These are phyloP conservation scores for Mycena leptocephala DNA, from an alignment of 768 basidiomycete species.

Conservation along the genomic window DNA sequence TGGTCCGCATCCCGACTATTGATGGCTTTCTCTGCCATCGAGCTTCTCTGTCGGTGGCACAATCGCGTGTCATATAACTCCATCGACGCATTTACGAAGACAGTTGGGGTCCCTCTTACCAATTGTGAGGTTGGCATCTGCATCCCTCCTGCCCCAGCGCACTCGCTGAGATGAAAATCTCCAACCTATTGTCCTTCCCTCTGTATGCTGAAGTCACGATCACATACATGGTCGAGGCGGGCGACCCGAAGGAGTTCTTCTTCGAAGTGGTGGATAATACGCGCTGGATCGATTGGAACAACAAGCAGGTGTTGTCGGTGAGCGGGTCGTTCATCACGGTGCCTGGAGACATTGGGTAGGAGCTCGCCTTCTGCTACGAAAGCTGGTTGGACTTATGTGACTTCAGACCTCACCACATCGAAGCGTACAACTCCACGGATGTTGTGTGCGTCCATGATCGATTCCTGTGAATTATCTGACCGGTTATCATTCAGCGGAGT, in stretches of 20 bases:
- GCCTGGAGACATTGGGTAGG: slow-evolving; percentile 26
- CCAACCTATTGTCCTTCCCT: background rate
- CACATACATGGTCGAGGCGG: slow-evolving; percentile 21
- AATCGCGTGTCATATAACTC: background rate
- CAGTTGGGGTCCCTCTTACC: background rate
- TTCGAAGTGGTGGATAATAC: slow-evolving; percentile 22
- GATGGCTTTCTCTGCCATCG: background rate
- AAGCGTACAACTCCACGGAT: slow-evolving; percentile 15
- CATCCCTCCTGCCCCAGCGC: too few species aligned
- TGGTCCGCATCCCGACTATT: too few species aligned
- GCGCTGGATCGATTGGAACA: background rate
- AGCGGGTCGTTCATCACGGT: slow-evolving; percentile 27
- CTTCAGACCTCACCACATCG: slow-evolving; percentile 19
- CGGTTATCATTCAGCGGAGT: background rate
- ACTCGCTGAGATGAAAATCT: slow-evolving; percentile 21
- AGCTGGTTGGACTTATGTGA: background rate
- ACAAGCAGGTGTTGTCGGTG: background rate
- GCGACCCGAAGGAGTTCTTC: slow-evolving; percentile 27
- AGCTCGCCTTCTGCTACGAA: too few species aligned
- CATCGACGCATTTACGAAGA: background rate
- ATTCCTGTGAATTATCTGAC: background rate
- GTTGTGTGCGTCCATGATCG: slow-evolving; percentile 2
- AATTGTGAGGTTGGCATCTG: too few species aligned
- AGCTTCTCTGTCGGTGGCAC: background rate
- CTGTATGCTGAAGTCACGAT: background rate